These are phyloP conservation scores for Alloteropsis semialata DNA, from an alignment of 176 grass and related monocot species.

Conservation along the genomic window DNA sequence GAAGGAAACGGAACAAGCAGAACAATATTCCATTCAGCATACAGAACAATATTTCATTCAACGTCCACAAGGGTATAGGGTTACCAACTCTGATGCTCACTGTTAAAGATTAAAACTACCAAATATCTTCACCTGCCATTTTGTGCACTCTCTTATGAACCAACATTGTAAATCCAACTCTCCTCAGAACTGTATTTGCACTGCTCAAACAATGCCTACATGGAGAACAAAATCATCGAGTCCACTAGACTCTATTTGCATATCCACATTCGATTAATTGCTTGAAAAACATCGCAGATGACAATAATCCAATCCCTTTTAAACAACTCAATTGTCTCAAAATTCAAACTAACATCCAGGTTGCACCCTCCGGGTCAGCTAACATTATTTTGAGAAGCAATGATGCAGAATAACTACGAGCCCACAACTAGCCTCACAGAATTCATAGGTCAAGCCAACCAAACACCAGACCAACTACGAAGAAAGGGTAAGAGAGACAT, in stretches of 20 bases:
- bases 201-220: neutral
- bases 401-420: neutral
- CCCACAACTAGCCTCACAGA: neutral
- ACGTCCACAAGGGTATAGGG: neutral
- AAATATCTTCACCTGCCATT: neutral
- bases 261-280: neutral
- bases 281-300: neutral
- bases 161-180: neutral
- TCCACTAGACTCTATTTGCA: neutral
- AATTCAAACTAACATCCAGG: neutral
- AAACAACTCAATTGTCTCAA: neutral
- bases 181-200: neutral
- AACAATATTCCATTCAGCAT: neutral
- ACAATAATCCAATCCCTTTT: neutral
- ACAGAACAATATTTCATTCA: neutral
- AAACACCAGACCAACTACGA: neutral
- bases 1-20: neutral
- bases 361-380: neutral
- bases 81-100: neutral
- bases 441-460: neutral
- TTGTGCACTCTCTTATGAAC: neutral
- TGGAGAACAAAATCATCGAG: neutral
- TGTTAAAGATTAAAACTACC: neutral
- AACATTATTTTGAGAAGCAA: conserved; percentile 1
- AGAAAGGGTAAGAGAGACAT: neutral